Base-by-base conservation (phyloP, 2,329 filamentous ascomycete genomes). In the Didymellaceae sp. region DNA sequence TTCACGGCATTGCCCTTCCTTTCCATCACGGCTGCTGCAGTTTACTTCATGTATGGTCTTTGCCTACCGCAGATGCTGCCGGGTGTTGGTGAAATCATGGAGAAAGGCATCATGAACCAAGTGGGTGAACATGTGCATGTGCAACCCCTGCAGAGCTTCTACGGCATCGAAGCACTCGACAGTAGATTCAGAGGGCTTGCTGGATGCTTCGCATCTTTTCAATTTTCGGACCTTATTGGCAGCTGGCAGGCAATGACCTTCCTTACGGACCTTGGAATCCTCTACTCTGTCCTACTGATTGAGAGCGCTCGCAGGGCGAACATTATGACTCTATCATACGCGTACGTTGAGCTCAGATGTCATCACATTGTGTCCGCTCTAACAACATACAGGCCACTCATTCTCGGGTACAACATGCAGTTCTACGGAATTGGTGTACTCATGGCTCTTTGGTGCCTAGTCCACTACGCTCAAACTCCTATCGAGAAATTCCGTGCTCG, bases 211-310 rank as follows among this genome's bases (percentile, higher is more conserved):
- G 45, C 57, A 18, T 57, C 57, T 1, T 41, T 55, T 14, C 54
- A 57, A n/a, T 54, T 57, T 11, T 45, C 54, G 14, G 47, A 60
- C 22, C 16, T 45, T 1, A 24, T 52, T 11, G 38, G 43, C 32
- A 51, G 44, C 34, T 60, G 57, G 57, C 55, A 60, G 14, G 17
- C 31, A 2, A 38, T 54, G n/a, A 58, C 33, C 18, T 58, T 58
- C 25, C 42, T 60, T 4, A 52, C 44, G 10, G 55, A 60, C 28
- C 5, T 30, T 24, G 57, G 55, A 0, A 20, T 54, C 4, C 9
- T 60, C 1, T 60, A 60, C 37, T 38, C 41, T 0, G 52, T 60
- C 9, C 14, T 57, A n/a, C 46, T 58, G 6, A 55, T 58, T 13
- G 57, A 60, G 37, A 40, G 51, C 24, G 46, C 46, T 8, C 44